phyloP scores from a whole-genome alignment of 306 rosid species.

The Heteromeles arbutifolia region DNA sequence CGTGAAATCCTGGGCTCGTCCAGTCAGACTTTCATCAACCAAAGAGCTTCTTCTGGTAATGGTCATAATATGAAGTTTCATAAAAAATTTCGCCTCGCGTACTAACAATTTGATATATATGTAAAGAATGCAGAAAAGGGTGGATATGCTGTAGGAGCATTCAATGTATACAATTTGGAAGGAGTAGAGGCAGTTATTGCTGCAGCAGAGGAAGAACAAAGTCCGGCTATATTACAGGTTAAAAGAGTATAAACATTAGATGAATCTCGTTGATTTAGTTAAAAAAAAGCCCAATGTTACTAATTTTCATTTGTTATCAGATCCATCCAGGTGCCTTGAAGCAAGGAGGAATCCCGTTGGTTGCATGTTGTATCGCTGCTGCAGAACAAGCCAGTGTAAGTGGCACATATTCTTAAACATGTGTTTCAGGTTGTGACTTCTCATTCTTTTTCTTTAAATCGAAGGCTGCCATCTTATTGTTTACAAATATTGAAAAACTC shows the following conservation, averaged over 20 bases:
- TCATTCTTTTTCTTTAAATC: neutral
- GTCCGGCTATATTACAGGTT: constrained; percentile 98
- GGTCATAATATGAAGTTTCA: constrained; percentile 8
- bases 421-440: neutral
- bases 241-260: constrained; percentile 7
- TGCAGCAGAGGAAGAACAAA: constrained; percentile 86
- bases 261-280: neutral
- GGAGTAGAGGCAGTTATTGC: constrained; percentile 88
- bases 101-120: constrained; percentile 9
- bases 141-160: constrained; percentile 97
- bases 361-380: constrained; percentile 84
- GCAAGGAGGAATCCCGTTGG: constrained; percentile 86
- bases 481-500: neutral
- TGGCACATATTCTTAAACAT: constrained; percentile 2
- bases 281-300: neutral
- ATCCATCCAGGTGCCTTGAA: constrained; percentile 87
- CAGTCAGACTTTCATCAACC: constrained; percentile 56
- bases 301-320: constrained; percentile 35
- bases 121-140: constrained; percentile 75
- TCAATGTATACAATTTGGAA: constrained; percentile 91
- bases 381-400: constrained; percentile 88
- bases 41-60: constrained; percentile 83
- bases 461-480: neutral
- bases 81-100: constrained; percentile 4
- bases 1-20: constrained; percentile 75